Conservation (phyloP, 352 stramenopile species). For the Poterioochromonas sp. region DNA sequence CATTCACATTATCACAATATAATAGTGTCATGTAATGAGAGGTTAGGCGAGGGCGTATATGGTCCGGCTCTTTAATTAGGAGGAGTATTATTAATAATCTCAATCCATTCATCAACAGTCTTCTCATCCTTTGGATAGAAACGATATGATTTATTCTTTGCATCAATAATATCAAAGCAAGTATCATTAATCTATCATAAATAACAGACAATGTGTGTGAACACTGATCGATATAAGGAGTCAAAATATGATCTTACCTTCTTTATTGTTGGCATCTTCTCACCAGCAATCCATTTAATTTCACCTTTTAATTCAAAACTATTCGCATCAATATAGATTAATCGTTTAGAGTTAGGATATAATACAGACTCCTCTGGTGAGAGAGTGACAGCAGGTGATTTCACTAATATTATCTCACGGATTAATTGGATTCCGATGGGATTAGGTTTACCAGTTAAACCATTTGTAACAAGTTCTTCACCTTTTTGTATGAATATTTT, state of each 20-base stretch:
- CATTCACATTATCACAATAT: no score
- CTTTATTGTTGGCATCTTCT: background rate
- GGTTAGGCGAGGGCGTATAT: no score
- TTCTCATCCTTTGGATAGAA: background rate
- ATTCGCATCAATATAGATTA: conserved; percentile 2
- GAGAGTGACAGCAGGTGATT: background rate
- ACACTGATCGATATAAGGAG: background rate
- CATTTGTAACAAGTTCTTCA: background rate
- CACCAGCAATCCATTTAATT: background rate
- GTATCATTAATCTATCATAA: background rate
- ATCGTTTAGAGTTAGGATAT: no score
- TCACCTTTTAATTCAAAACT: background rate
- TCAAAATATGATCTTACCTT: background rate
- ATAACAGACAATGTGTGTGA: background rate
- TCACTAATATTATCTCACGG: background rate
- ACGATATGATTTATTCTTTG: background rate
- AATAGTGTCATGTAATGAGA: no score
- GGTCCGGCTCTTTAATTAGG: background rate
- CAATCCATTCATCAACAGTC: background rate
- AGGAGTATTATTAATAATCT: background rate
- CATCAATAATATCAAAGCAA: background rate
- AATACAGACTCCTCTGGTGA: no score
- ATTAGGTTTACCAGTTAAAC: background rate
- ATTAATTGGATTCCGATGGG: background rate
- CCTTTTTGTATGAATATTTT: background rate